Evolutionary conservation across 352 stramenopile species (phyloP).

Genomic region (Globisporangium nodosum): DNA sequence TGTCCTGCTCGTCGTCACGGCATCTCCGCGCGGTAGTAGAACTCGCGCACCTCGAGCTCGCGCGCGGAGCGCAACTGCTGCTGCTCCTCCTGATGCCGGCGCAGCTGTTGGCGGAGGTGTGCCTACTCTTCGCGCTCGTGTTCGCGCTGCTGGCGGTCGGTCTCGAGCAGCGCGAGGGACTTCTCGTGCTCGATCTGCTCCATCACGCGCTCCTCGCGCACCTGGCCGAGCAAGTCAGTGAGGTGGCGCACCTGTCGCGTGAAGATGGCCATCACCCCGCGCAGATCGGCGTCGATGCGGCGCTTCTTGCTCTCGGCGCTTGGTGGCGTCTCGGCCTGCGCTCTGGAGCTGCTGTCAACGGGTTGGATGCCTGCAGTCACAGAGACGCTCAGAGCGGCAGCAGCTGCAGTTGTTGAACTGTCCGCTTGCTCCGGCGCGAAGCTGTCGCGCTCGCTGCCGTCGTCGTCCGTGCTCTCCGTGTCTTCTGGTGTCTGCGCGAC

Average conservation of each 20-base stretch:
- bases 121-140: background rate
- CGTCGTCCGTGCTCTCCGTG: no score
- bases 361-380: no score
- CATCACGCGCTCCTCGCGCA: background rate
- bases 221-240: background rate
- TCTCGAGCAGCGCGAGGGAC: background rate
- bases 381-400: no score
- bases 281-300: background rate
- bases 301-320: background rate
- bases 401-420: no score
- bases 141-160: background rate
- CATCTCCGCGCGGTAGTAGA: no score
- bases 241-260: background rate
- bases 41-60: no score
- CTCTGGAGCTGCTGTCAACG: background rate
- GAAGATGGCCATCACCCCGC: background rate
- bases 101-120: background rate
- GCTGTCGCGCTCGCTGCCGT: no score
- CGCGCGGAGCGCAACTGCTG: background rate
- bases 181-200: background rate
- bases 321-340: background rate
- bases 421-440: no score
- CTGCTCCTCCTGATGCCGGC: no score
- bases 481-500: no score
- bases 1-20: no score